Evolutionary conservation across 1,284 basidiomycete species (phyloP).

Genomic region (Marasmius fiardii): DNA sequence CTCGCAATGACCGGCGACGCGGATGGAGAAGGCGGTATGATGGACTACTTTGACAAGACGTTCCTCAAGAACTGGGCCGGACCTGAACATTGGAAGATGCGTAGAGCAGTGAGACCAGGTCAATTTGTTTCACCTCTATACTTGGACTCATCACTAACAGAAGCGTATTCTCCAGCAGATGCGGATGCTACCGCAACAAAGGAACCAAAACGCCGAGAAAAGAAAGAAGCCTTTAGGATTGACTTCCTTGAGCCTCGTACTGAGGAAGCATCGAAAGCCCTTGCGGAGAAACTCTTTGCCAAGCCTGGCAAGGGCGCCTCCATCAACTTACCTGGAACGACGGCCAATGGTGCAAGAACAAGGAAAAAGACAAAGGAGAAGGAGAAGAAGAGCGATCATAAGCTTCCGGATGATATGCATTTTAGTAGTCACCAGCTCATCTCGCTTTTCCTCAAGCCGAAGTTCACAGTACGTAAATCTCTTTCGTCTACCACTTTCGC

Average conservation of each 20-base stretch:
- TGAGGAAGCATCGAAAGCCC: conserved; percentile 66
- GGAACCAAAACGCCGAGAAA: conserved; percentile 56
- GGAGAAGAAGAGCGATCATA: conserved; percentile 74
- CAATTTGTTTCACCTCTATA: conserved; percentile 24
- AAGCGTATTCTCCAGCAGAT: conserved; percentile 26
- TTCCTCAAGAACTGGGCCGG: conserved; percentile 97
- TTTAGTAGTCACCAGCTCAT: conserved; percentile 90
- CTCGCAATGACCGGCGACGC: conserved; percentile 75
- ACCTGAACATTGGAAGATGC: conserved; percentile 97
- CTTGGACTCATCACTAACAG: conserved; percentile 3
- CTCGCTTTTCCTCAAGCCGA: conserved; percentile 93
- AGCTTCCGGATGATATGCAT: conserved; percentile 96
- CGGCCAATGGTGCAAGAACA: conserved; percentile 29
- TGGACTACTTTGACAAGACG: conserved; percentile 93
- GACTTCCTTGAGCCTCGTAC: conserved; percentile 70
- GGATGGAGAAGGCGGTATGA: conserved; percentile 58
- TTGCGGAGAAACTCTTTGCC: conserved; percentile 80
- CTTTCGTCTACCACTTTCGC: not conserved
- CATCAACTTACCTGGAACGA: conserved; percentile 67
- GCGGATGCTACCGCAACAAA: conserved; percentile 44
- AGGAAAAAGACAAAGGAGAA: conserved; percentile 54
- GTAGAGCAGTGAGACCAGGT: conserved; percentile 76
- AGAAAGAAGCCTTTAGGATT: conserved; percentile 87
- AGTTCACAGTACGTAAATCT: conserved; percentile 69
- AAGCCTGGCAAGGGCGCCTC: conserved; percentile 62